Percentiles rank a stretch among this genome's conserved stretches.
Conservation (phyloP, 306 rosid species). For the Pueraria montana region DNA sequence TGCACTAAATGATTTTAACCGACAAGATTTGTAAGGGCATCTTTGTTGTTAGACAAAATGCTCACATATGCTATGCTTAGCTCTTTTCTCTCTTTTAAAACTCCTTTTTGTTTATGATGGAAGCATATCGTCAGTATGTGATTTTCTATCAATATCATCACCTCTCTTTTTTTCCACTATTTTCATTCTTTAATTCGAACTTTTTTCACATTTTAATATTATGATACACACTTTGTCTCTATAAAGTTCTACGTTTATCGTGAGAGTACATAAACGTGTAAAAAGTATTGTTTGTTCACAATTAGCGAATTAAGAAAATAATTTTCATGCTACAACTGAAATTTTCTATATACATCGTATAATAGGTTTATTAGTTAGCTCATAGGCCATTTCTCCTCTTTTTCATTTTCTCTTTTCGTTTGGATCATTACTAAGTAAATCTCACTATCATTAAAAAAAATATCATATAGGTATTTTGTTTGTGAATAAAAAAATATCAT, state of each 20-base stretch:
- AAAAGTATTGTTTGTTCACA: not conserved
- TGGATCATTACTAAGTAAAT: no score
- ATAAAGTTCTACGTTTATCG: conserved; percentile 24
- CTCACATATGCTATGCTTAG: not conserved
- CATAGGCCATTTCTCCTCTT: not conserved
- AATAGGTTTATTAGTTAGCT: not conserved
- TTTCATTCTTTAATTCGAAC: conserved; percentile 12
- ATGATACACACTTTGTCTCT: not conserved
- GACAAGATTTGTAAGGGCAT: conserved; percentile 46
- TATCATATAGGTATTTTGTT: no score
- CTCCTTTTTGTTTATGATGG: conserved; percentile 43
- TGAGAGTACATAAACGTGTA: not conserved
- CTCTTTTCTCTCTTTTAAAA: not conserved
- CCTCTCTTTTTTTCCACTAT: not conserved
- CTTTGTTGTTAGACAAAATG: conserved; percentile 40
- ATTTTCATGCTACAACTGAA: not conserved
- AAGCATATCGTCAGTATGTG: conserved; percentile 30
- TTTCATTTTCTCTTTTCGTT: no score
- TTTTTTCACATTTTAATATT: conserved; percentile 44
- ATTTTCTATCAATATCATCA: conserved; percentile 38
- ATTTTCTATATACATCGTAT: not conserved
- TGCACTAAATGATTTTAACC: conserved; percentile 24
- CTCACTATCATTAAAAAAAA: no score
- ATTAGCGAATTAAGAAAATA: not conserved
- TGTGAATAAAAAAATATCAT: no score